Percentiles rank a stretch among this genome's conserved stretches.
These are phyloP conservation scores for Butyriboletus loyo DNA, from an alignment of 768 basidiomycete species.

Conservation along the genomic window DNA sequence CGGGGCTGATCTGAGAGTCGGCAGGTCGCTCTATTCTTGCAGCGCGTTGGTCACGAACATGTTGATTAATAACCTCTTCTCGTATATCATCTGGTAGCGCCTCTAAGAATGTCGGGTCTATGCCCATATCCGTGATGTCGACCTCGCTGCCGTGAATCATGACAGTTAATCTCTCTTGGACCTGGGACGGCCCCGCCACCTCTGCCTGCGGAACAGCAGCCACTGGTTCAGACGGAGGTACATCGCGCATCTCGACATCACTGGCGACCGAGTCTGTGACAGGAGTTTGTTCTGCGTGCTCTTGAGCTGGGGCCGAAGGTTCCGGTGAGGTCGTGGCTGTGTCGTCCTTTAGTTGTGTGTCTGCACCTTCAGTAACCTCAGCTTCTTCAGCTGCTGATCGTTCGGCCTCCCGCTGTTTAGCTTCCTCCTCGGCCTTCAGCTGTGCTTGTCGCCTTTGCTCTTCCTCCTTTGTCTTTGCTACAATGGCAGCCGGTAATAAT, in stretches of 20 bases:
- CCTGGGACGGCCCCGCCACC: constrained; percentile 33
- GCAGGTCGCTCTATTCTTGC: constrained; percentile 69
- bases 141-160: constrained; percentile 89
- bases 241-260: constrained; percentile 55
- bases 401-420: constrained; percentile 39
- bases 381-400: constrained; percentile 29
- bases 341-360: constrained; percentile 12
- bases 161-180: constrained; percentile 74
- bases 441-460: constrained; percentile 42
- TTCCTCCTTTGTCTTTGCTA: constrained; percentile 46
- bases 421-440: constrained; percentile 50
- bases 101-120: constrained; percentile 96
- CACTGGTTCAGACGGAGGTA: constrained; percentile 19
- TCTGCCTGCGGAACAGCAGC: constrained; percentile 16
- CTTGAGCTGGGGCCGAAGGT: constrained; percentile 9
- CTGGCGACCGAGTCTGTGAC: constrained; percentile 31
- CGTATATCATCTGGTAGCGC: constrained; percentile 98
- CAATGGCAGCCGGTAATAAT: constrained; percentile 76
- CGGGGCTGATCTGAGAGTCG: constrained; percentile 88
- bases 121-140: constrained; percentile 98
- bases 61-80: constrained; percentile 96
- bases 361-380: constrained; percentile 32
- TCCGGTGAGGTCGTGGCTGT: constrained; percentile 12
- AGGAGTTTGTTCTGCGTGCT: constrained; percentile 16
- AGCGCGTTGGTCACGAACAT: constrained; percentile 87